These are phyloP conservation scores for Fusarium sp. DNA, from an alignment of 2,329 filamentous ascomycete species.

Conservation along the genomic window DNA sequence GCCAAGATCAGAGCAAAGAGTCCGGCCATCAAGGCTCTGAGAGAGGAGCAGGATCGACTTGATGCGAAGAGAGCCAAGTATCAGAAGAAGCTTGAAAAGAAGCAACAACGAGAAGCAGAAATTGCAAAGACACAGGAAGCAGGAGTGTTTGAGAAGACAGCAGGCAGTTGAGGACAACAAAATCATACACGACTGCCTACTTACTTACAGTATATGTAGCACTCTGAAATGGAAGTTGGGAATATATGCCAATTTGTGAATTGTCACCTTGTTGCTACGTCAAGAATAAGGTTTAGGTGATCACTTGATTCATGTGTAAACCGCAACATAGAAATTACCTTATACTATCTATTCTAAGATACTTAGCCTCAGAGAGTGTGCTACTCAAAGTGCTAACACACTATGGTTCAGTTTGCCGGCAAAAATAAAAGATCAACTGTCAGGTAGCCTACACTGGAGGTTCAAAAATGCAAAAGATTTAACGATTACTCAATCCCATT, in stretches of 20 bases:
- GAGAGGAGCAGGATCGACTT: conserved; percentile 53
- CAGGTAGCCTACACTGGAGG: fast-evolving
- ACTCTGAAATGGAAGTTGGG: not conserved
- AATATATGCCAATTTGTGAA: too few relatives aligned
- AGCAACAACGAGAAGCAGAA: conserved; percentile 1
- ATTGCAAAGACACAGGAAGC: not conserved
- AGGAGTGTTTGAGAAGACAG: conserved; percentile 14
- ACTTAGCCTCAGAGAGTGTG: not conserved
- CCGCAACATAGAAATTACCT: not conserved
- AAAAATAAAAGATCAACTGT: not conserved
- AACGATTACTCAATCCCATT: conserved; percentile 13
- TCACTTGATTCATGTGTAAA: not conserved
- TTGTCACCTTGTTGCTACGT: not conserved
- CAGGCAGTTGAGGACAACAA: not conserved
- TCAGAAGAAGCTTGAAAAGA: conserved; percentile 37
- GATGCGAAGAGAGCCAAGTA: conserved; percentile 45
- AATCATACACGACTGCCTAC: not conserved
- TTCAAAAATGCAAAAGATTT: not conserved
- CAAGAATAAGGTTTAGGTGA: not conserved
- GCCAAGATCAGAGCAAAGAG: conserved; percentile 61
- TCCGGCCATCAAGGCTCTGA: conserved; percentile 54
- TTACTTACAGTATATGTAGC: too few relatives aligned
- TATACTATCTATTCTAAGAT: not conserved
- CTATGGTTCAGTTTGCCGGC: not conserved
- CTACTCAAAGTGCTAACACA: not conserved